These are phyloP conservation scores for Xylaria multiplex DNA, from an alignment of 2,329 filamentous ascomycete species.

Conservation along the genomic window DNA sequence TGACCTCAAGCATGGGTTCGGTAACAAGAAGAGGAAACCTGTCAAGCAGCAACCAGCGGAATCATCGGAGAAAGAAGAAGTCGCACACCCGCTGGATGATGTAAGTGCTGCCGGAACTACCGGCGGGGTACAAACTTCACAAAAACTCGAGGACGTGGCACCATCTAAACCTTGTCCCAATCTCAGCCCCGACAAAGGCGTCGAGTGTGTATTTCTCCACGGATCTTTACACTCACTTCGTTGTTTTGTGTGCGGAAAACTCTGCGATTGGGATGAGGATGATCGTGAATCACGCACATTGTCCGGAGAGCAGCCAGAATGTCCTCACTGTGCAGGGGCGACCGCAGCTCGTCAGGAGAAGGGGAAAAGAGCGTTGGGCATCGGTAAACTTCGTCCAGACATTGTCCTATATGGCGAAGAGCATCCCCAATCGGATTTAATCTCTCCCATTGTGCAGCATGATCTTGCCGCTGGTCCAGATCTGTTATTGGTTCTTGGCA, in stretches of 20 bases:
- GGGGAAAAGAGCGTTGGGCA: conserved; percentile 73
- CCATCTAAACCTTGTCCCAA: conserved; percentile 38
- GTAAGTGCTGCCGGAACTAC: conserved; percentile 31
- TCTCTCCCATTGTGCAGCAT: conserved; percentile 74
- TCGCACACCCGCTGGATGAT: conserved; percentile 35
- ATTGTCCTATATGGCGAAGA: conserved; percentile 81
- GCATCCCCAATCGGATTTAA: conserved; percentile 73
- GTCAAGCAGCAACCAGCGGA: conserved; percentile 46
- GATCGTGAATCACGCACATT: conserved; percentile 66
- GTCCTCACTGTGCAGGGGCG: conserved; percentile 71
- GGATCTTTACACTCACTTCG: conserved; percentile 73
- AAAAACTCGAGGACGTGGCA: conserved; percentile 31
- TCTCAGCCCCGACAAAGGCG: conserved; percentile 55
- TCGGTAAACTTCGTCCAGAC: conserved; percentile 75
- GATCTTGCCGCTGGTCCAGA: conserved; percentile 73
- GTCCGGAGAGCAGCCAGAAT: conserved; percentile 72
- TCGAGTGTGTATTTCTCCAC: conserved; percentile 76
- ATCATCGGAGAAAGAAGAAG: conserved; percentile 38
- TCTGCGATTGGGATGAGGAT: conserved; percentile 68
- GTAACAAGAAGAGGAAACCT: conserved; percentile 64
- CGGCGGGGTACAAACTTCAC: conserved; percentile 39
- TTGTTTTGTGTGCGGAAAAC: conserved; percentile 69
- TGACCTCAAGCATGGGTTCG: conserved; percentile 69
- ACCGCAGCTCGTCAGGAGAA: conserved; percentile 70
- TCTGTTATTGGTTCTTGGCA: conserved; percentile 75